These are phyloP conservation scores for Aeschynomene evenia DNA, from an alignment of 306 rosid species.

Conservation along the genomic window DNA sequence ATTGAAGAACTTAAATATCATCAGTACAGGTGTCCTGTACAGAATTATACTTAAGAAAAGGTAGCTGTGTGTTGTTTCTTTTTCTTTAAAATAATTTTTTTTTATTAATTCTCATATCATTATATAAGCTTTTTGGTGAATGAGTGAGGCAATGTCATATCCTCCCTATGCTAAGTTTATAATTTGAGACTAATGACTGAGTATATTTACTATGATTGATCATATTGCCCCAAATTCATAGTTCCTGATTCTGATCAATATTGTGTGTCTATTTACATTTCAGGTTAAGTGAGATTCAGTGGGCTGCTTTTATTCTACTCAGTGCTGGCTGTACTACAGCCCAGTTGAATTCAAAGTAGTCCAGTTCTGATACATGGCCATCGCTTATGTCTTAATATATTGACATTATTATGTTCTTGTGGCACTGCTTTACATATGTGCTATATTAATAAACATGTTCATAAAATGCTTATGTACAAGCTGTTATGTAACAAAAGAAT, in stretches of 20 bases:
- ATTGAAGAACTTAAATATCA: conserved; percentile 82
- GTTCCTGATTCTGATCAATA: conserved; percentile 4
- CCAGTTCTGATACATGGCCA: conserved; percentile 5
- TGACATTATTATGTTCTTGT: conserved; percentile 15
- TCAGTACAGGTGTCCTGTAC: conserved; percentile 88
- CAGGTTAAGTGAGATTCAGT: conserved; percentile 95
- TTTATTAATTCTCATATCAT: conserved; percentile 13
- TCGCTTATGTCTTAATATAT: conserved; percentile 28
- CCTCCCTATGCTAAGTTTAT: conserved; percentile 4
- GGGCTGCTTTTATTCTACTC: conserved; percentile 95
- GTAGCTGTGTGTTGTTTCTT: conserved; percentile 33
- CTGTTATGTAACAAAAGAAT: background rate
- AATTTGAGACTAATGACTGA: conserved; percentile 17
- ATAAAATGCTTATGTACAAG: background rate
- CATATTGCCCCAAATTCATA: conserved; percentile 24
- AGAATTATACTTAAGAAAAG: conserved; percentile 87
- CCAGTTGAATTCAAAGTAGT: conserved; percentile 82
- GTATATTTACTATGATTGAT: background rate
- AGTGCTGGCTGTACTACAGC: conserved; percentile 96
- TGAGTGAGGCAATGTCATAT: background rate
- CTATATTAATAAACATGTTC: conserved; percentile 11
- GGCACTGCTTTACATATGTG: conserved; percentile 14
- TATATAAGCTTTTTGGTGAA: conserved; percentile 20
- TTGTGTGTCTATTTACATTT: conserved; percentile 36
- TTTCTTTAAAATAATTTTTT: background rate